phyloP scores from a whole-genome alignment of 805 yeast genomes.

The Starmerella floris region DNA sequence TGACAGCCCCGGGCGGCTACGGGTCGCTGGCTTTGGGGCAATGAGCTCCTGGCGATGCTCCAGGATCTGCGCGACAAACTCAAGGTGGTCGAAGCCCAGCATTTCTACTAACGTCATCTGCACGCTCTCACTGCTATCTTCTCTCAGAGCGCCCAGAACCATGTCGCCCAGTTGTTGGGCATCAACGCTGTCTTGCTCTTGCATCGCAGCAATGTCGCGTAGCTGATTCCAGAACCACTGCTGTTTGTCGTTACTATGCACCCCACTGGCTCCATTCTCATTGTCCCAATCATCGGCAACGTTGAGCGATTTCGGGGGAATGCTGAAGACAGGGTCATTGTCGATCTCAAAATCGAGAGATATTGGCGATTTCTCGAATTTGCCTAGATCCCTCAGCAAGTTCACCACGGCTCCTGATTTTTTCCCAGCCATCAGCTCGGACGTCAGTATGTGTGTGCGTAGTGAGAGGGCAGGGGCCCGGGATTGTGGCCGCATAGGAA shows the following conservation, averaged over 20 bases:
- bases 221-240: slow-evolving; percentile 13
- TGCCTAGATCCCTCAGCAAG: slow-evolving; percentile 9
- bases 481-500: too few species aligned
- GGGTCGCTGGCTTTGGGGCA: neutral
- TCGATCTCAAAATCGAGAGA: slow-evolving; percentile 13
- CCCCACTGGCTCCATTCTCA: too few species aligned
- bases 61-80: slow-evolving; percentile 53
- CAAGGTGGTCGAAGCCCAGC: slow-evolving; percentile 77
- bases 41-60: slow-evolving; percentile 26
- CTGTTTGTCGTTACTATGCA: too few species aligned
- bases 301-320: neutral
- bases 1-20: slow-evolving; percentile 19
- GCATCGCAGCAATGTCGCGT: slow-evolving; percentile 3
- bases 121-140: slow-evolving; percentile 37
- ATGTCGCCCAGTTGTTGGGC: slow-evolving; percentile 8
- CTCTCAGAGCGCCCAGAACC: slow-evolving; percentile 7
- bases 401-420: too few species aligned
- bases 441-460: too few species aligned
- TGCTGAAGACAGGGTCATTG: slow-evolving; percentile 12
- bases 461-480: too few species aligned
- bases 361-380: neutral
- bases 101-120: slow-evolving; percentile 67
- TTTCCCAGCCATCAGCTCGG: too few species aligned
- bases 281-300: neutral
- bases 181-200: slow-evolving; percentile 6